Evolutionary conservation across 176 grass and related monocot species (phyloP).

Genomic region (Musa itinerans): DNA sequence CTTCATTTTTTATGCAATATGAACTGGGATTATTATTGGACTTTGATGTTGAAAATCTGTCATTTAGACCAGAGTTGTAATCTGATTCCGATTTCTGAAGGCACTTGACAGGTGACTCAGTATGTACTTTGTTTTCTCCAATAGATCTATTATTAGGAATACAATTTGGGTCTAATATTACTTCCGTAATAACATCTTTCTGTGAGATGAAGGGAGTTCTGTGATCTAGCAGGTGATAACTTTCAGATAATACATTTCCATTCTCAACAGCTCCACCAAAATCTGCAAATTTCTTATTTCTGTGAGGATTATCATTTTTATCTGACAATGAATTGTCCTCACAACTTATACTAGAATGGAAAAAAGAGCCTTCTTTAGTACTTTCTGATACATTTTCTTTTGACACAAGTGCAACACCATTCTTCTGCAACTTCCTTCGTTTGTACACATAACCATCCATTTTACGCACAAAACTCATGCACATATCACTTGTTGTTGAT

Average conservation of each 20-base stretch:
- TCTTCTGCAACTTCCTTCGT: constrained; percentile 47
- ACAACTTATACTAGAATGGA: constrained; percentile 12
- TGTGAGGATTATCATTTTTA: neutral
- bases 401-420: constrained; percentile 34
- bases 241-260: constrained; percentile 16
- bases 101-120: neutral
- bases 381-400: constrained; percentile 27
- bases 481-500: constrained; percentile 29
- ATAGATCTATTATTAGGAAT: neutral
- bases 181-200: neutral
- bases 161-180: neutral
- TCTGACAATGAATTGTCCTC: constrained; percentile 28
- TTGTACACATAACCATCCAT: constrained; percentile 50
- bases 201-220: neutral
- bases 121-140: neutral
- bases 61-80: constrained; percentile 19
- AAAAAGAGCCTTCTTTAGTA: constrained; percentile 14
- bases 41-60: constrained; percentile 13
- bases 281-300: constrained; percentile 16
- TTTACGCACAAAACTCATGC: constrained; percentile 38
- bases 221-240: neutral
- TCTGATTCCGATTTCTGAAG: neutral
- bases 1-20: constrained; percentile 23
- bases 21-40: constrained; percentile 23
- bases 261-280: constrained; percentile 15